Evolutionary conservation across 768 basidiomycete genomes (phyloP), one percentile per base, ranked within the genome.

Genomic region (Mycena sanguinolenta): DNA sequence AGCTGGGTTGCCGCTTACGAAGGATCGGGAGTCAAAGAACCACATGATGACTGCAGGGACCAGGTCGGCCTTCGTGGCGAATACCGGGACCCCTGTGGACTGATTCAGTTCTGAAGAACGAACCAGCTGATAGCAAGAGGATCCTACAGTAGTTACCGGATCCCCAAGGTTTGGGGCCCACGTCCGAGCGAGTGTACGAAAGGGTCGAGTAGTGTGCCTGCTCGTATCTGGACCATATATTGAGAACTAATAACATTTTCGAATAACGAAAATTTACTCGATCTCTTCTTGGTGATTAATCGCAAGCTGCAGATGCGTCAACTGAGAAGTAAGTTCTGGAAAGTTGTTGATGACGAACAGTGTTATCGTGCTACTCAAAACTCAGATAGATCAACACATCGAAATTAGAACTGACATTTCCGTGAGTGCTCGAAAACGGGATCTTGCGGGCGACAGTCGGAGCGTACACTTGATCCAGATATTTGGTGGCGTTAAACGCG

Each of bases 1-100:
- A 5, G 21, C 10, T 21, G 65, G 65, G 32, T 50, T 38, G 12
- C 73, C 73, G 13, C 32, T 49, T 3, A 61, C 58, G 57, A 74
- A 74, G 25, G 73, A 71, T 4, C 60, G 69, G 19, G 73, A 74
- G 62, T 74, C 73, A 62, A 74, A 74, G 67, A 74, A 74, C 73
- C 73, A 74, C 73, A 74, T 68, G 14, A 74, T 59, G 50, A 66
- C 39, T 14, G 73, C 67, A 5, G 73, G 73, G 55, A 71, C 60
- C 3, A 55, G 5, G 27, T 65, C 66, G 28, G 19, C 39, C 42
- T 53, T 52, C 1, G 44, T 63, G 28, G 66, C 73, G 54, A 71
- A 74, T 1, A 74, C 70, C 23, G 73, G 73, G 28, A 74, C 66
- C 73, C 73, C 73, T 74, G 52, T 16, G 23, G 28, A 36, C 34